Percentiles rank a stretch among this genome's conserved stretches.
phyloP scores from a whole-genome alignment of 2,329 filamentous ascomycete genomes.

The Stagonosporopsis rhizophila region DNA sequence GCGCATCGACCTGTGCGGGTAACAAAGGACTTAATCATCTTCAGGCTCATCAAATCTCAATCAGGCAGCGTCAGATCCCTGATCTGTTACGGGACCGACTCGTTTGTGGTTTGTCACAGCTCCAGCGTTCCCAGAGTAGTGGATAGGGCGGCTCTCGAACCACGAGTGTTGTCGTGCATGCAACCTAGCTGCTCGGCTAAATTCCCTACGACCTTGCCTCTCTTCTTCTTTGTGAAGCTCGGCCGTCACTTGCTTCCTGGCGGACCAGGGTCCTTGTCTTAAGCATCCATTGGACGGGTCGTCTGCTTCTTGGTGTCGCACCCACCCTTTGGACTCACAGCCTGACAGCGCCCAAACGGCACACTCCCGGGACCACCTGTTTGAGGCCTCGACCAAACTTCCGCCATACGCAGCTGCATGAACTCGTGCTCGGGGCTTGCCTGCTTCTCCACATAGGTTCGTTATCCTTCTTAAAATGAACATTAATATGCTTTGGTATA shows the following conservation, averaged over 20 bases:
- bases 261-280: conserved; percentile 36
- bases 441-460: conserved; percentile 47
- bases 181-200: conserved; percentile 40
- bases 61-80: conserved; percentile 27
- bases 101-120: conserved; percentile 23
- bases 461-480: conserved; percentile 38
- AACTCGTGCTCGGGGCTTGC: conserved; percentile 43
- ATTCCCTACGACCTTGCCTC: conserved; percentile 31
- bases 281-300: conserved; percentile 39
- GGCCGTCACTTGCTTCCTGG: conserved; percentile 39
- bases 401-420: conserved; percentile 45
- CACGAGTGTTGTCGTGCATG: conserved; percentile 39
- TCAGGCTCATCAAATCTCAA: conserved; percentile 31
- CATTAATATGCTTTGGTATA: conserved; percentile 41
- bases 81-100: conserved; percentile 22
- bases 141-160: conserved; percentile 32
- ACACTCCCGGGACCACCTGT: conserved; percentile 49
- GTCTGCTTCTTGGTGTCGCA: conserved; percentile 44
- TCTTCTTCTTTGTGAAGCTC: conserved; percentile 32
- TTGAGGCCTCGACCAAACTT: conserved; percentile 48
- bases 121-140: conserved; percentile 35
- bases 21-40: conserved; percentile 37
- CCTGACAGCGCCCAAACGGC: conserved; percentile 50
- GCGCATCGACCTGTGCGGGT: conserved; percentile 16
- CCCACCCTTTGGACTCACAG: conserved; percentile 47